Evolutionary conservation across 192 early-diverging fungal genomes (phyloP), one percentile per base, ranked within the genome.

Genomic region (Phlyctochytrium arcticum): DNA sequence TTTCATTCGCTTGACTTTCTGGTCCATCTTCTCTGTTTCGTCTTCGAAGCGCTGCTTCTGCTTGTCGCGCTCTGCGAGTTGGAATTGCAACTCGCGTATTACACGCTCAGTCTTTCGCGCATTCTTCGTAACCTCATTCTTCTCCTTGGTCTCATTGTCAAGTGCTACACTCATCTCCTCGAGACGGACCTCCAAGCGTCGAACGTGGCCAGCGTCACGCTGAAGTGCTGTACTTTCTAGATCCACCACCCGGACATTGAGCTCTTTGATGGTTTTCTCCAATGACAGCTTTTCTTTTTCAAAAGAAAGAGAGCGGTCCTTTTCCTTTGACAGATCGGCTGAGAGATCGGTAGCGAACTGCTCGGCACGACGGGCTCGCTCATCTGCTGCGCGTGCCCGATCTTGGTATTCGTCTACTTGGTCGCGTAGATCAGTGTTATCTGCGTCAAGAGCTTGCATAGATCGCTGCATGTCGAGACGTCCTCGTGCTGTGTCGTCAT

Each of bases 21-120:
- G 80, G 32, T 90, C 88, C 62, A 80, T 67, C 73, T 89, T 90
- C 42, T 82, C 77, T 30, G 78, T 73, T 36, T 91, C 89, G 36
- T 90, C 88, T 10, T 89, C 87, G 37, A 72, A 74, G 17, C 85
- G 73, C 5, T 50, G 53, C 75, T 88, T 86, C 32, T 76, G 65
- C 73, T 91, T 92, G 30, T 95, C 90, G 55, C 81, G 76, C 72
- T 95, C 93, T 29, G 75, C 70, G 7, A 95, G 67, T 62, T 94
- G 90, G 76, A 90, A 90, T 73, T 94, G 92, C 54, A 94, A 74
- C 74, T 94, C 91, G 17, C 90, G 82, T 62, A 94, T 83, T 56
- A 84, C 78, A 56, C 92, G 79, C 64, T 95, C 92, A 34, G 66
- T 73, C 39, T 87, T 85, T 26, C 89, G 80, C 21, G 78, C 68